Evolutionary conservation across 306 rosid species (phyloP).

Genomic region (Arachis hypogaea): DNA sequence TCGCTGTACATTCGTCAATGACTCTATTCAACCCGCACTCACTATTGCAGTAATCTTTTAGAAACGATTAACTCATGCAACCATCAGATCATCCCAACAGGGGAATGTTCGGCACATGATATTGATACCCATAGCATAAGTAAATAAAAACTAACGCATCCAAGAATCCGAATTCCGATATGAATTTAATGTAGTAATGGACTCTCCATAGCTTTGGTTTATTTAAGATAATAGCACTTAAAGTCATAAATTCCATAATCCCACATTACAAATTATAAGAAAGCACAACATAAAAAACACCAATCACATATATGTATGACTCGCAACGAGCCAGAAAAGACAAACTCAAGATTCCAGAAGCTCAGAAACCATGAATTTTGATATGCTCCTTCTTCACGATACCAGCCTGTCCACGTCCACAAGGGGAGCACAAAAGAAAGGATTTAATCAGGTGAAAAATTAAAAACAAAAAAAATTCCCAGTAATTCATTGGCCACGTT

Average conservation of each 20-base stretch:
- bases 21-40: too few relatives aligned
- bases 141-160: background rate
- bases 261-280: slow-evolving; percentile 45
- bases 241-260: slow-evolving; percentile 43
- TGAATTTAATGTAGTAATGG: slow-evolving; percentile 9
- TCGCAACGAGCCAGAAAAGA: slow-evolving; percentile 34
- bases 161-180: slow-evolving; percentile 12
- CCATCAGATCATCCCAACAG: too few relatives aligned
- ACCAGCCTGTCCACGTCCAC: slow-evolving; percentile 61
- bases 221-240: slow-evolving; percentile 34
- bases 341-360: slow-evolving; percentile 40
- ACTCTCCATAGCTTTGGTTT: slow-evolving; percentile 30
- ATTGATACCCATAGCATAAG: too few relatives aligned
- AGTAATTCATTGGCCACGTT: background rate
- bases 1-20: too few relatives aligned
- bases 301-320: slow-evolving; percentile 40
- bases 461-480: background rate
- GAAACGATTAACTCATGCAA: too few relatives aligned
- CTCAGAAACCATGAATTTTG: slow-evolving; percentile 73
- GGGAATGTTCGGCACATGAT: too few relatives aligned
- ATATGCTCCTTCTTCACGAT: slow-evolving; percentile 85
- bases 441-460: background rate
- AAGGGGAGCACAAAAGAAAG: background rate
- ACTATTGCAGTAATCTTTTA: too few relatives aligned
- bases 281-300: slow-evolving; percentile 33